phyloP scores from a whole-genome alignment of 371 early-diverging fungal genomes.

The Rhizopus sp. region DNA sequence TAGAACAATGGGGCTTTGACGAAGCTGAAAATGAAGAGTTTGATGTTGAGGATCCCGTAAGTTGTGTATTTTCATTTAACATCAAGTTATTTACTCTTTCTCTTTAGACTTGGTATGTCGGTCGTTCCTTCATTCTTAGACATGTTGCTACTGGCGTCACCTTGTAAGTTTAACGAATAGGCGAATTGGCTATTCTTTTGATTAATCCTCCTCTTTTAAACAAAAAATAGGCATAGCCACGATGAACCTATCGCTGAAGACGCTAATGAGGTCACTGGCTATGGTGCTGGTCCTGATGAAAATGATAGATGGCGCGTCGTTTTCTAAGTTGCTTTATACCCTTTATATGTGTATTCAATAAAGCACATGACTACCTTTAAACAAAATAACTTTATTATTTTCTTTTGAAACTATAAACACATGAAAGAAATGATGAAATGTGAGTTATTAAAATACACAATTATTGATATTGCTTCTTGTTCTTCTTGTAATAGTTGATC shows the following conservation, averaged over 20 bases:
- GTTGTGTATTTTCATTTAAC: slow-evolving; percentile 4
- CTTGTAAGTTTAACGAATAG: slow-evolving; percentile 34
- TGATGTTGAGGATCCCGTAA: slow-evolving; percentile 31
- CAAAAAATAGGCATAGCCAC: slow-evolving; percentile 43
- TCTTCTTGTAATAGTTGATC: slow-evolving; percentile 82
- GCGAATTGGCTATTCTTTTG: not conserved
- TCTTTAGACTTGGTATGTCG: slow-evolving; percentile 50
- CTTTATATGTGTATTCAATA: not conserved
- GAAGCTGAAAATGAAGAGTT: slow-evolving; percentile 39
- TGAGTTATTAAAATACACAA: too few relatives aligned
- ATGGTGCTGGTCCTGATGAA: slow-evolving; percentile 53
- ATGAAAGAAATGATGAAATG: too few relatives aligned
- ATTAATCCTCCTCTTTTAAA: not conserved
- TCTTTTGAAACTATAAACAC: too few relatives aligned
- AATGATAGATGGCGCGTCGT: slow-evolving; percentile 60
- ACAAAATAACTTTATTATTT: too few relatives aligned
- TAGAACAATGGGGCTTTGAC: slow-evolving; percentile 46
- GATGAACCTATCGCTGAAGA: slow-evolving; percentile 40
- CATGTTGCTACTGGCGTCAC: slow-evolving; percentile 53
- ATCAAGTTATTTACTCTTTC: not conserved
- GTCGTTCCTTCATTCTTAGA: slow-evolving; percentile 48
- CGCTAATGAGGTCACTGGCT: slow-evolving; percentile 54
- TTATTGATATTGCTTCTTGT: slow-evolving; percentile 49
- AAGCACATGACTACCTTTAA: too few relatives aligned
- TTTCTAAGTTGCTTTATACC: slow-evolving; percentile 11